A percentile compares a stretch with the other conserved stretches of the same genome.
phyloP scores from a whole-genome alignment of 192 early-diverging fungal species.

The Coemansia sp. region DNA sequence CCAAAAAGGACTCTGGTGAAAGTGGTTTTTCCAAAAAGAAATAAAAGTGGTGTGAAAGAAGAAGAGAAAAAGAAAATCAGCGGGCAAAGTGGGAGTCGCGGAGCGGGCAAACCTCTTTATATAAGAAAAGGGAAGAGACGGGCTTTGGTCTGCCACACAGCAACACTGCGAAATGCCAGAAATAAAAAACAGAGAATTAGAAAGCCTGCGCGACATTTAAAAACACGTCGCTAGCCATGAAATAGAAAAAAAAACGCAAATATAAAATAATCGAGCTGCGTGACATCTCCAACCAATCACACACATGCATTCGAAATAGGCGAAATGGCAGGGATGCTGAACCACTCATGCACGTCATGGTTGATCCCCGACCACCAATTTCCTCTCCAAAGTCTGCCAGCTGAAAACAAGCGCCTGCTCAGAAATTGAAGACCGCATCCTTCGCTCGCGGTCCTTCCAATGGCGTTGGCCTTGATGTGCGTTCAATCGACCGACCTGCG shows the following conservation, averaged over 20 bases:
- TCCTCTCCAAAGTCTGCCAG: not conserved
- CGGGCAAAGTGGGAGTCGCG: too few species aligned
- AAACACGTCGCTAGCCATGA: not conserved
- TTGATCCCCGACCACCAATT: not conserved
- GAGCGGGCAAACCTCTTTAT: conserved; percentile 2
- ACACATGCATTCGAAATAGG: not conserved
- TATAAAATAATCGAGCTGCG: conserved; percentile 25
- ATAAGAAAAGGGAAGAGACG: not conserved
- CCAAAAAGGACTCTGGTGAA: not conserved
- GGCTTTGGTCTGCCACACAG: not conserved
- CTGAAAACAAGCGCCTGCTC: not conserved
- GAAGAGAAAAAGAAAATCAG: conserved; percentile 5
- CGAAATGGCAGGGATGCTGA: not conserved
- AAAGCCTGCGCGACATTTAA: not conserved
- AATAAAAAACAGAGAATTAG: not conserved
- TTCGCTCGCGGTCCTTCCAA: not conserved
- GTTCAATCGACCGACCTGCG: not conserved
- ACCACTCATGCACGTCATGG: not conserved
- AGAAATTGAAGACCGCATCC: conserved; percentile 7
- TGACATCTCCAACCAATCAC: conserved; percentile 17
- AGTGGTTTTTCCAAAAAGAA: not conserved
- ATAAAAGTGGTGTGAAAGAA: not conserved
- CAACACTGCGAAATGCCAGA: not conserved
- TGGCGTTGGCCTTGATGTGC: not conserved
- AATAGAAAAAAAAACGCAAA: not conserved